Evolutionary conservation across 176 grass and related monocot species (phyloP).

Genomic region (maize (Zea mays)): DNA sequence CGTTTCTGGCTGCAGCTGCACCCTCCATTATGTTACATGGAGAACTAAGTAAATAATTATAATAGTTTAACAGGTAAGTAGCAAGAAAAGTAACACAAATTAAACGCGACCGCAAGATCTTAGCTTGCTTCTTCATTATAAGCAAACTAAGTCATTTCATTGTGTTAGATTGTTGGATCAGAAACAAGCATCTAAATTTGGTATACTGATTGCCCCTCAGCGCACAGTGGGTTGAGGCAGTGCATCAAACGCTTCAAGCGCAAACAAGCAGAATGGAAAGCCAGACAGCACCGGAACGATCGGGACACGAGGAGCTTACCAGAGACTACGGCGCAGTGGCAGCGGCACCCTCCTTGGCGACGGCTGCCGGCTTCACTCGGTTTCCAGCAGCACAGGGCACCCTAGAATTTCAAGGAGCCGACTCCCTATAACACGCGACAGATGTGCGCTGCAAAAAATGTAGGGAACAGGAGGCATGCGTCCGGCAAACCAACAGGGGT

Average conservation of each 20-base stretch:
- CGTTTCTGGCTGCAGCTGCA: no score
- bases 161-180: no score
- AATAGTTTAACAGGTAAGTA: no score
- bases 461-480: no score
- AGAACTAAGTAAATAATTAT: no score
- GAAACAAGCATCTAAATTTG: not conserved
- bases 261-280: not conserved
- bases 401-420: no score
- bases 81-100: not conserved
- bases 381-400: no score
- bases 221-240: not conserved
- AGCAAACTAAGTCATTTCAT: not conserved
- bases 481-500: no score
- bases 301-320: slow-evolving; percentile 8
- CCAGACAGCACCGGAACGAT: not conserved
- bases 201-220: not conserved
- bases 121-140: not conserved
- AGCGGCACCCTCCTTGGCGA: not conserved
- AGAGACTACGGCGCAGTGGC: slow-evolving; percentile 18
- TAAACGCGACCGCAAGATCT: not conserved
- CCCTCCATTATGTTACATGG: no score
- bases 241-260: not conserved
- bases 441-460: no score
- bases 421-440: no score
- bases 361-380: not conserved